A percentile compares a stretch with the other conserved stretches of the same genome.
phyloP scores from a whole-genome alignment of 106 monocot species.

The Dioscorea alata region DNA sequence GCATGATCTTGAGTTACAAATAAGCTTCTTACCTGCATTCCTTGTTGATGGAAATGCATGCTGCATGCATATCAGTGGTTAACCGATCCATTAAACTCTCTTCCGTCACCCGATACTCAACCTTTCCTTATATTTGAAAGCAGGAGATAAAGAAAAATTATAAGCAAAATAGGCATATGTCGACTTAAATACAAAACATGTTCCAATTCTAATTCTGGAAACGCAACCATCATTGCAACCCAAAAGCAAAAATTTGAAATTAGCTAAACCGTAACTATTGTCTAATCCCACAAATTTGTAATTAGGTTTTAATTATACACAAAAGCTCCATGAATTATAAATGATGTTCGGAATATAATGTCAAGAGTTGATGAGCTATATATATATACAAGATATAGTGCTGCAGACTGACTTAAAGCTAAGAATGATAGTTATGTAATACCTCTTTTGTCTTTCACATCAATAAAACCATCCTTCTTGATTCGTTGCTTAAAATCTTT shows the following conservation, averaged over 20 bases:
- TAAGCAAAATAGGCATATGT: background rate
- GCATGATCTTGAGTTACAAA: background rate
- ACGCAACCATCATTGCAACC: too few species aligned
- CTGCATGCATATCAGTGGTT: conserved; percentile 60
- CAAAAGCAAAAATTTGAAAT: too few species aligned
- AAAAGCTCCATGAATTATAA: too few species aligned
- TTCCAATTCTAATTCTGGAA: background rate
- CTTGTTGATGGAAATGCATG: conserved; percentile 50
- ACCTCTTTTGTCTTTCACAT: conserved; percentile 73
- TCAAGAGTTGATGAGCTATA: background rate
- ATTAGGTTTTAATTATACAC: too few species aligned
- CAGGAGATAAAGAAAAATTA: too few species aligned
- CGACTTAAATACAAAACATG: conserved; percentile 1
- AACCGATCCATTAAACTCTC: conserved; percentile 78
- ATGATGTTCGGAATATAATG: too few species aligned
- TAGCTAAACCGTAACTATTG: too few species aligned
- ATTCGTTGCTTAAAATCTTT: conserved; percentile 63
- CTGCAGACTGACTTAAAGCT: background rate
- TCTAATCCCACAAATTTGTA: too few species aligned
- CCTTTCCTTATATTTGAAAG: too few species aligned
- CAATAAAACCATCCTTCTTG: conserved; percentile 80
- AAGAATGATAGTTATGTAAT: background rate
- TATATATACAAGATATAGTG: background rate
- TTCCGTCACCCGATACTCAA: too few species aligned
- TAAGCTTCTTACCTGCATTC: conserved; percentile 37